A percentile compares a stretch with the other conserved stretches of the same genome.
Evolutionary conservation across 345 rosid species (phyloP).

Genomic region (Nasturtium officinale): DNA sequence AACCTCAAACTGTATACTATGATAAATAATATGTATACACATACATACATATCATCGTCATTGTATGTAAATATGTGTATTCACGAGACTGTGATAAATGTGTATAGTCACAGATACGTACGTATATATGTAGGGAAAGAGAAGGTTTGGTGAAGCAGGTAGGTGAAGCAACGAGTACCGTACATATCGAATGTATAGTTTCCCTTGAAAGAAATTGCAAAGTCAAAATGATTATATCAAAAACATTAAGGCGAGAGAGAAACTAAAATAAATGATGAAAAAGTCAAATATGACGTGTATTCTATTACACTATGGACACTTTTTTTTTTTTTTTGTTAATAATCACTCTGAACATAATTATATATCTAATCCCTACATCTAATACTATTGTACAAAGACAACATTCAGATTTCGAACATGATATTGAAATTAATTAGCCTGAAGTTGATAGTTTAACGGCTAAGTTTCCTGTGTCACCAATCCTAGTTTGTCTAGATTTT

Average conservation of each 20-base stretch:
- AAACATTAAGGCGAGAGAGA: neutral
- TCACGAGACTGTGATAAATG: conserved; percentile 42
- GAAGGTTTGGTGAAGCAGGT: conserved; percentile 25
- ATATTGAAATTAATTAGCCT: conserved; percentile 3
- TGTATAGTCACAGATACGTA: conserved; percentile 6
- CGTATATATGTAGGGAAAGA: neutral
- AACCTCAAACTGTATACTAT: neutral
- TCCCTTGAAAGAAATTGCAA: neutral
- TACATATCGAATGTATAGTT: conserved; percentile 25
- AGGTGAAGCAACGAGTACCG: conserved; percentile 26
- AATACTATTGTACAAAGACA: too few species aligned
- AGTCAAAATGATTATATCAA: conserved; percentile 27
- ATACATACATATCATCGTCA: conserved; percentile 7
- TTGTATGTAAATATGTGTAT: neutral
- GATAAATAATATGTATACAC: neutral
- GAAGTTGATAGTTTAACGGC: conserved; percentile 31
- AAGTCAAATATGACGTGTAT: conserved; percentile 22
- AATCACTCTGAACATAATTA: conserved; percentile 4
- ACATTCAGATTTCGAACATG: neutral
- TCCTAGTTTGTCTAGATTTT: conserved; percentile 13
- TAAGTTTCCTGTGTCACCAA: conserved; percentile 16
- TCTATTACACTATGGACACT: neutral
- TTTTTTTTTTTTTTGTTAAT: neutral
- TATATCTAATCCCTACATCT: neutral
- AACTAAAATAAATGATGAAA: conserved; percentile 8